Evolutionary conservation across 2,329 filamentous ascomycete species (phyloP).

Genomic region (Penicillium sp.): DNA sequence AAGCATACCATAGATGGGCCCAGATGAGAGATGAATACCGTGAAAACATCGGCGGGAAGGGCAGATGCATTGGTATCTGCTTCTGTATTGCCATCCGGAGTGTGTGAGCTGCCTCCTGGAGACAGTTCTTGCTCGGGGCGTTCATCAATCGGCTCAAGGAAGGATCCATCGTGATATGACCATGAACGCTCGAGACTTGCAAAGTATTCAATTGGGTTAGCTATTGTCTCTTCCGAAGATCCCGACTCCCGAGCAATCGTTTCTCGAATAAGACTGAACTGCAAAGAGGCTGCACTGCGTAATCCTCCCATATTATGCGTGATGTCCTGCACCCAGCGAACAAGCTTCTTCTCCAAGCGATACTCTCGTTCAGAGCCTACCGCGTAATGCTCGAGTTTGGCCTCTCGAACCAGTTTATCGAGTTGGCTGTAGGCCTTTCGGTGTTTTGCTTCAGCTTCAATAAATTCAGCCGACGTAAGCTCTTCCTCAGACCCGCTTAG

Average conservation of each 20-base stretch:
- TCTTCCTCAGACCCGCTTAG: constrained; percentile 77
- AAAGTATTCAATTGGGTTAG: constrained; percentile 14
- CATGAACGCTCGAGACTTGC: constrained; percentile 25
- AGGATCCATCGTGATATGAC: constrained; percentile 42
- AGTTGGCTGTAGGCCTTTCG: constrained; percentile 64
- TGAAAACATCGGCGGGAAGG: constrained; percentile 75
- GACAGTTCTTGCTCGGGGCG: constrained; percentile 51
- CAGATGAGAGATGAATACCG: constrained; percentile 79
- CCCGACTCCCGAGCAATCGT: constrained; percentile 27
- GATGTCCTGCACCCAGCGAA: constrained; percentile 77
- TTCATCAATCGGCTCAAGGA: constrained; percentile 60
- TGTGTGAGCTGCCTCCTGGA: constrained; percentile 5
- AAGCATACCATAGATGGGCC: constrained; percentile 72
- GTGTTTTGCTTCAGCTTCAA: constrained; percentile 58
- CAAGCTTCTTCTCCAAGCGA: constrained; percentile 69
- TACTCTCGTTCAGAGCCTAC: constrained; percentile 75
- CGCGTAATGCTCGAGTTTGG: constrained; percentile 83
- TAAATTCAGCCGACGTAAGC: constrained; percentile 61
- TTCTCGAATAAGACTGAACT: constrained; percentile 78
- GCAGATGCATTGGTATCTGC: constrained; percentile 15
- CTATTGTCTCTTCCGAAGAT: constrained; percentile 12
- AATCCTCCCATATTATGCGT: constrained; percentile 86
- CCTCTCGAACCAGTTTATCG: constrained; percentile 72
- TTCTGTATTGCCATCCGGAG: constrained; percentile 9
- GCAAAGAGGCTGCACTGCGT: constrained; percentile 79